phyloP scores from a whole-genome alignment of 208 protist genomes.

The Eutreptiella sp. region DNA sequence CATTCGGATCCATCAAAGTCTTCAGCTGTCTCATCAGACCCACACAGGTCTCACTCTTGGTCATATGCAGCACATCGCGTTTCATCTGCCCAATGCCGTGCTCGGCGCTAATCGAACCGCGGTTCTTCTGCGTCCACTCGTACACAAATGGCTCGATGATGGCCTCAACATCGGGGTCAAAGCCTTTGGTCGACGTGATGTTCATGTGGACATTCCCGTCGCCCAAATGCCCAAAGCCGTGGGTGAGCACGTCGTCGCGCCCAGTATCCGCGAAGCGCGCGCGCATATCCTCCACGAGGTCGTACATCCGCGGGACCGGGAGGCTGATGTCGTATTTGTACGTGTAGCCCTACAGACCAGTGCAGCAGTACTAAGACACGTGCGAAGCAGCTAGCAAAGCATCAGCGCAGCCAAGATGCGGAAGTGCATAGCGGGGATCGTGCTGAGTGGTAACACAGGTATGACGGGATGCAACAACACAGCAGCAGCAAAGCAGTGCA shows the following conservation, averaged over 20 bases:
- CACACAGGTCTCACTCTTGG: conserved; percentile 59
- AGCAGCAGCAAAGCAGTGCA: no score
- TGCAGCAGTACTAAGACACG: neutral
- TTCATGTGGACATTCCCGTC: conserved; percentile 95
- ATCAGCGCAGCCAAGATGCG: no score
- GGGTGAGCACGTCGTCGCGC: conserved; percentile 47
- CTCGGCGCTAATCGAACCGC: conserved; percentile 83
- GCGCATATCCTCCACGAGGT: conserved; percentile 62
- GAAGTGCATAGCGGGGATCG: no score
- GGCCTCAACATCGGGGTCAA: conserved; percentile 42
- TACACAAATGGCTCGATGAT: conserved; percentile 58
- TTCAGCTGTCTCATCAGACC: conserved; percentile 80
- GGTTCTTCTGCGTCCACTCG: conserved; percentile 51
- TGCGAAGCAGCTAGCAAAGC: no score
- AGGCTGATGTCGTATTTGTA: conserved; percentile 69
- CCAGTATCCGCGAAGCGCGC: conserved; percentile 46
- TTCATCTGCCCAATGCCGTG: conserved; percentile 89
- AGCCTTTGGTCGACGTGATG: conserved; percentile 61
- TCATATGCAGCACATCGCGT: conserved; percentile 62
- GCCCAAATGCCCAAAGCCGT: conserved; percentile 91
- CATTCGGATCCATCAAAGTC: conserved; percentile 81
- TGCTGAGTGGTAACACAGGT: no score
- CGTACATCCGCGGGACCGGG: conserved; percentile 64
- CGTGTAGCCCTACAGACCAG: conserved; percentile 32
- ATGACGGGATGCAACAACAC: no score